Percentiles rank a stretch among this genome's conserved stretches.
Conservation (phyloP, 2,329 filamentous ascomycete genomes). For the Raffaelea arxii region DNA sequence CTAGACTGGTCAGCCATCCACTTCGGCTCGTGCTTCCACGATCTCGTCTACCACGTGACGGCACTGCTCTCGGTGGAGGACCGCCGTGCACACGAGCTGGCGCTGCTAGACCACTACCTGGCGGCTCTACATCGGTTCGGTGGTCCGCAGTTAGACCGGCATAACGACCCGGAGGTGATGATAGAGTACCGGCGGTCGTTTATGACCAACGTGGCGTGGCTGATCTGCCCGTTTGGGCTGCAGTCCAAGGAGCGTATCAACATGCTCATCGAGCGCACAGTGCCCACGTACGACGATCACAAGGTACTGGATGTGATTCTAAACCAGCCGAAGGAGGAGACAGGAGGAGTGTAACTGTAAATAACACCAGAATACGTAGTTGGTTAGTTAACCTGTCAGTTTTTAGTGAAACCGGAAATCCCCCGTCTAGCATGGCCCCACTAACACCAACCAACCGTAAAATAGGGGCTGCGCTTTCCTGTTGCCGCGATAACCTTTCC, state of each 20-base stretch:
- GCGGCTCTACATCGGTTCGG: slow-evolving; percentile 1
- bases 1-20: slow-evolving; percentile 27
- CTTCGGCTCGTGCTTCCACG: slow-evolving; percentile 25
- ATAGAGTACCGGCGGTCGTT: slow-evolving; percentile 22
- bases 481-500: too few species aligned
- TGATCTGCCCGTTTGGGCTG: slow-evolving; percentile 23
- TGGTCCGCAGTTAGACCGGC: slow-evolving; percentile 6
- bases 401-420: too few species aligned
- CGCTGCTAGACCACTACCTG: slow-evolving; percentile 24
- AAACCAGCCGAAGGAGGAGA: not conserved
- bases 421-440: too few species aligned
- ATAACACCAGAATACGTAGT: too few species aligned
- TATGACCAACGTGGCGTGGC: slow-evolving; percentile 23
- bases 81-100: slow-evolving; percentile 22
- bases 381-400: too few species aligned
- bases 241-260: slow-evolving; percentile 21
- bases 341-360: too few species aligned
- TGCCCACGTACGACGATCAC: not conserved
- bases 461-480: too few species aligned
- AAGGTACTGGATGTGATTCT: not conserved
- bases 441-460: too few species aligned
- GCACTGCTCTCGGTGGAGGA: slow-evolving; percentile 23
- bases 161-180: slow-evolving; percentile 9
- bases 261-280: not conserved
- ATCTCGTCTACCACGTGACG: slow-evolving; percentile 24